phyloP scores from a whole-genome alignment of 495 filamentous ascomycete genomes.

The Hypoxylon trugodes region DNA sequence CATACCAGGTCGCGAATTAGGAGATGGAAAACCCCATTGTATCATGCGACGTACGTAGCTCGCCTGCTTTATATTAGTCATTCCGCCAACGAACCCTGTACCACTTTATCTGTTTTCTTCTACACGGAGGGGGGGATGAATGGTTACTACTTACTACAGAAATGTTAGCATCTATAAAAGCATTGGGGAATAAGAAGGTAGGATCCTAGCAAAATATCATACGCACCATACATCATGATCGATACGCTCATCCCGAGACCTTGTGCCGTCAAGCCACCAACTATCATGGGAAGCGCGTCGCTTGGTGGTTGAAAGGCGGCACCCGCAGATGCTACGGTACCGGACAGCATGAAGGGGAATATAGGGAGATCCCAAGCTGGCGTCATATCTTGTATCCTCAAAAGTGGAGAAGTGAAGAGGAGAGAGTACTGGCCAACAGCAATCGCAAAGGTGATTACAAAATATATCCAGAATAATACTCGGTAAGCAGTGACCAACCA shows the following conservation, averaged over 20 bases:
- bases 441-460: constrained; percentile 50
- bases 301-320: constrained; percentile 53
- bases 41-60: constrained; percentile 67
- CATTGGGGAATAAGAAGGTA: background rate
- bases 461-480: constrained; percentile 63
- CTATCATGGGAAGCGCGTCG: constrained; percentile 55
- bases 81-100: background rate
- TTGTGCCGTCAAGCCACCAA: constrained; percentile 60
- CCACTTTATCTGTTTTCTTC: background rate
- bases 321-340: constrained; percentile 56
- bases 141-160: constrained; percentile 31
- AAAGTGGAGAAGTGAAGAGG: constrained; percentile 56
- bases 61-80: constrained; percentile 40
- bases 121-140: background rate
- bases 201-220: background rate
- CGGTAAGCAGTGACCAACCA: constrained; percentile 54
- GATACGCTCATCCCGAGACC: constrained; percentile 61
- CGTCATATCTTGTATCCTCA: constrained; percentile 53
- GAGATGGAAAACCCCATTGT: constrained; percentile 62
- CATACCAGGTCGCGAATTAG: constrained; percentile 66
- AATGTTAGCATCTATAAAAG: background rate
- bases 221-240: constrained; percentile 57
- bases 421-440: constrained; percentile 60
- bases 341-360: constrained; percentile 63
- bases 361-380: constrained; percentile 66